Percentiles rank a stretch among this genome's conserved stretches.
phyloP scores from a whole-genome alignment of 139 green algal species.

The Picochlorum sp. region DNA sequence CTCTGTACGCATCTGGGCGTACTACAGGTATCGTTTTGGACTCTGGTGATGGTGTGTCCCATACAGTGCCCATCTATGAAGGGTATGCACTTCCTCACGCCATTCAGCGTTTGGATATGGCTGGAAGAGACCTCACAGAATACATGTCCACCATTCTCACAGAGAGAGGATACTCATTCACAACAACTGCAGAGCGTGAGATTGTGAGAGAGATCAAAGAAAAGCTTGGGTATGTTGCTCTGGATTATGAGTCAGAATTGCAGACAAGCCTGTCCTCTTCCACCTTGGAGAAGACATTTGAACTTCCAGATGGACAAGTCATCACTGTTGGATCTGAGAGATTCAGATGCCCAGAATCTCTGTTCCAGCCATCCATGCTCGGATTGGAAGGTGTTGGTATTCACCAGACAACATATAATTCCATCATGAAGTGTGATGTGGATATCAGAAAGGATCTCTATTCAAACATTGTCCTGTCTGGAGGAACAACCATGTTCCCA shows the following conservation, averaged over 20 bases:
- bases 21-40: conserved; percentile 99
- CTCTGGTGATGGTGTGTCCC: conserved; percentile 90
- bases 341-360: conserved; percentile 94
- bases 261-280: conserved; percentile 57
- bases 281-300: conserved; percentile 91
- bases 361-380: conserved; percentile 89
- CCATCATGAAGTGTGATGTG: conserved; percentile 98
- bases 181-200: conserved; percentile 93
- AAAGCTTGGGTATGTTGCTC: conserved; percentile 96
- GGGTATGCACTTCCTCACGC: conserved; percentile 94
- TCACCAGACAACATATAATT: conserved; percentile 96
- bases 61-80: conserved; percentile 98
- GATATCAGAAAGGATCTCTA: conserved; percentile 98
- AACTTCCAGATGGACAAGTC: conserved; percentile 86
- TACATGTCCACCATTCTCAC: conserved; percentile 88
- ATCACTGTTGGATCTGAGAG: conserved; percentile 94
- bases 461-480: conserved; percentile 83
- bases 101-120: conserved; percentile 92
- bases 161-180: conserved; percentile 97
- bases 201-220: conserved; percentile 99
- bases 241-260: conserved; percentile 96
- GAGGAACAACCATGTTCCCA: conserved; percentile 96
- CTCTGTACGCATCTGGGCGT: conserved; percentile 91
- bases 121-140: conserved; percentile 93
- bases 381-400: conserved; percentile 86